phyloP scores from a whole-genome alignment of 495 filamentous ascomycete genomes.

The Cercophora samala region DNA sequence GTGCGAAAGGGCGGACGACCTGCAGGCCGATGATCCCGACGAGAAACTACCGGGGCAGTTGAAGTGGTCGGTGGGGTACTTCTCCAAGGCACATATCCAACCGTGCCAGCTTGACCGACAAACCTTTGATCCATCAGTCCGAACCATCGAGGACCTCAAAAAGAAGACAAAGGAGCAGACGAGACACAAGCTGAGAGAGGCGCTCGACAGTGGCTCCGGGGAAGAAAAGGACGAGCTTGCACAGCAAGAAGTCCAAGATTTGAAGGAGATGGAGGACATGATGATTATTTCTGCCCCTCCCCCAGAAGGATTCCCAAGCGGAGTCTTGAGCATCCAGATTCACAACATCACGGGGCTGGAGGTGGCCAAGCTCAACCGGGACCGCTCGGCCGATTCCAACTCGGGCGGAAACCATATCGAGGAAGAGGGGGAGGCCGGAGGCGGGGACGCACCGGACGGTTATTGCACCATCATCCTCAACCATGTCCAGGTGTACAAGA shows the following conservation, averaged over 20 bases:
- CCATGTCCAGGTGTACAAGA: conserved; percentile 65
- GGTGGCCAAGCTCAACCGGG: conserved; percentile 50
- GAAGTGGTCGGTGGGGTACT: conserved; percentile 68
- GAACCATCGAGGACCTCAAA: conserved; percentile 51
- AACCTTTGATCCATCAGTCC: conserved; percentile 50
- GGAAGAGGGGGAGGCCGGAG: conserved; percentile 46
- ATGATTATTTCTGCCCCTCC: conserved; percentile 61
- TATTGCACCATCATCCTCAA: conserved; percentile 72
- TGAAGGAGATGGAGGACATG: conserved; percentile 47
- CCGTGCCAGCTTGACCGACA: conserved; percentile 52
- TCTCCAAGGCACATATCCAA: conserved; percentile 58
- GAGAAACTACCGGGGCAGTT: conserved; percentile 68
- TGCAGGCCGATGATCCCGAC: conserved; percentile 56
- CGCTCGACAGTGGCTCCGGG: conserved; percentile 42
- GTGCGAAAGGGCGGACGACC: conserved; percentile 55
- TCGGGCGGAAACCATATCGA: conserved; percentile 11
- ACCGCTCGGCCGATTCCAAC: conserved; percentile 24
- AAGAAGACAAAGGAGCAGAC: conserved; percentile 49
- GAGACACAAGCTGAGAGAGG: conserved; percentile 60
- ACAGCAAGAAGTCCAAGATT: conserved; percentile 62
- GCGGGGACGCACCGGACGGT: conserved; percentile 61
- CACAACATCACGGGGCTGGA: conserved; percentile 71
- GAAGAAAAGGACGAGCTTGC: conserved; percentile 52
- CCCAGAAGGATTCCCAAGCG: conserved; percentile 52
- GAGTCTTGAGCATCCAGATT: conserved; percentile 65